Percentiles rank a stretch among this genome's conserved stretches.
Conservation (phyloP, 1,284 basidiomycete genomes). For the Tylopilus sp. region DNA sequence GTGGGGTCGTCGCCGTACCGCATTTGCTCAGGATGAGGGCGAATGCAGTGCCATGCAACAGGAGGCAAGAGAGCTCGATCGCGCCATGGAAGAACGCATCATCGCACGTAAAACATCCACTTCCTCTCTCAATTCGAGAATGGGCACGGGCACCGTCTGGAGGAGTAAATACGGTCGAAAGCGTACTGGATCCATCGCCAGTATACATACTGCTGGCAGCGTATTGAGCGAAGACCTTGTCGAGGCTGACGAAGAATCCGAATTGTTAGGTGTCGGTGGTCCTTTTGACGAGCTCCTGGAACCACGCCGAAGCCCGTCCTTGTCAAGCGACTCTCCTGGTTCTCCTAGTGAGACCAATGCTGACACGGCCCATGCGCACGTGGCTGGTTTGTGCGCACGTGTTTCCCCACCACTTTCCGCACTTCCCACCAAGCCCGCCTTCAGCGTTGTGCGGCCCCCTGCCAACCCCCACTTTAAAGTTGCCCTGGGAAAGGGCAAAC, state of each 20-base stretch:
- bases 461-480: constrained; percentile 47
- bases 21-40: constrained; percentile 48
- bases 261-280: constrained; percentile 63
- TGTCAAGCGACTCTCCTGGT: constrained; percentile 35
- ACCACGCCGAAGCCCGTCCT: constrained; percentile 33
- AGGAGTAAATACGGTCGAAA: constrained; percentile 62
- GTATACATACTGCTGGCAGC: constrained; percentile 61
- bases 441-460: constrained; percentile 44
- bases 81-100: constrained; percentile 78
- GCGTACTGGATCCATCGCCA: constrained; percentile 68
- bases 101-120: constrained; percentile 66
- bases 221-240: constrained; percentile 74
- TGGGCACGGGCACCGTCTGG: constrained; percentile 66
- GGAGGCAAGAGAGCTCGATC: constrained; percentile 73
- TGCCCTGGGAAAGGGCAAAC: constrained; percentile 48
- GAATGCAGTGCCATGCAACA: constrained; percentile 61
- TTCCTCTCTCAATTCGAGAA: constrained; percentile 61
- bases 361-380: constrained; percentile 9
- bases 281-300: constrained; percentile 53
- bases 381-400: constrained; percentile 5
- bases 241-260: constrained; percentile 75
- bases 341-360: constrained; percentile 28
- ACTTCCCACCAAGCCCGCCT: constrained; percentile 45
- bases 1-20: constrained; percentile 69
- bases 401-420: constrained; percentile 34